Evolutionary conservation across 306 rosid species (phyloP).

Genomic region (Begonia peltatifolia): DNA sequence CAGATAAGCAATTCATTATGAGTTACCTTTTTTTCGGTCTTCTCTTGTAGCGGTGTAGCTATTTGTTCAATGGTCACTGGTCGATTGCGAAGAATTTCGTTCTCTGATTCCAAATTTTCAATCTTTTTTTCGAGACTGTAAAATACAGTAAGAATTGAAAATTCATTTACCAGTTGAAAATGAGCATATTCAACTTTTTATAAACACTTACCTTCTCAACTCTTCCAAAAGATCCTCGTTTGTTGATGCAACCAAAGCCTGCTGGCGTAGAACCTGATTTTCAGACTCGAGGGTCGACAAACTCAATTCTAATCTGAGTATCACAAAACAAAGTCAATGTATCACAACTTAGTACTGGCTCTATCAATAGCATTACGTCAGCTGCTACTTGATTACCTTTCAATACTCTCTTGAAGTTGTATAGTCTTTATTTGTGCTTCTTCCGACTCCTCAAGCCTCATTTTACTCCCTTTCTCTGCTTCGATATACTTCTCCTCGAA

Average conservation of each 20-base stretch:
- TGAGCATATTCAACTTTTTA: not conserved
- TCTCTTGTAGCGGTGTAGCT: conserved; percentile 15
- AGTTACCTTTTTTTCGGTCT: conserved; percentile 32
- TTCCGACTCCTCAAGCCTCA: conserved; percentile 55
- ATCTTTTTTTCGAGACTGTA: conserved; percentile 58
- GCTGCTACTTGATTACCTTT: conserved; percentile 34
- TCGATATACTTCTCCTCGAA: conserved; percentile 38
- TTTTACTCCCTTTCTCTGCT: conserved; percentile 37
- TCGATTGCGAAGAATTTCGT: conserved; percentile 39
- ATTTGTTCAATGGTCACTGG: conserved; percentile 28
- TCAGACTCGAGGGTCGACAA: conserved; percentile 73
- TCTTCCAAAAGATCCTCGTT: conserved; percentile 69
- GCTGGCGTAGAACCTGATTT: conserved; percentile 80
- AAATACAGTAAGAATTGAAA: conserved; percentile 5
- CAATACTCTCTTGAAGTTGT: conserved; percentile 65
- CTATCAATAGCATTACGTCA: conserved; percentile 2
- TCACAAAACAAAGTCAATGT: conserved; percentile 16
- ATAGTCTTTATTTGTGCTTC: conserved; percentile 48
- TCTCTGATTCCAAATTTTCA: conserved; percentile 49
- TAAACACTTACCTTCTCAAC: conserved; percentile 33
- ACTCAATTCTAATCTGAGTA: conserved; percentile 53
- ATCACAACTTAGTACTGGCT: conserved; percentile 1
- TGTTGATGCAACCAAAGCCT: conserved; percentile 58
- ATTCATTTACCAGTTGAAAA: not conserved
- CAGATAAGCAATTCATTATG: not conserved